Evolutionary conservation across 208 protist genomes (phyloP), one percentile per base, ranked within the genome.

Genomic region (Wallacemonas sp.): DNA sequence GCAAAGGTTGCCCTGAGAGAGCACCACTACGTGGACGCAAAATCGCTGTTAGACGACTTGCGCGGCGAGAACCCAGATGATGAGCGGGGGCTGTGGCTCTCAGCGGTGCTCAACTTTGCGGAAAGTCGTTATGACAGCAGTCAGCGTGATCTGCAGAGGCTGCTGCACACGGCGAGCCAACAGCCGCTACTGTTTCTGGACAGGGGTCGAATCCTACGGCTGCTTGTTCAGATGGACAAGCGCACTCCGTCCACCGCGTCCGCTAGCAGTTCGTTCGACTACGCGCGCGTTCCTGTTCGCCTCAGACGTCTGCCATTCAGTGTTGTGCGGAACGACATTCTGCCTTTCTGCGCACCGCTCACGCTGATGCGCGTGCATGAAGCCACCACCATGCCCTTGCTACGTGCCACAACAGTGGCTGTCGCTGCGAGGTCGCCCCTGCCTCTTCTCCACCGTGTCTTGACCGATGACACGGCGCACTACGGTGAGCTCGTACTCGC

Each of bases 291-390:
- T 29, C 6, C 41, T 8, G 4, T 57, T 8, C 6, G 63, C 8
- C 41, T 85, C 36, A 65, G 75, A 17, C 42, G 63, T 17, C 54
- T 87, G 39, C 69, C 73, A 1, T 87, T 87, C 46, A 17, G 41
- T 17, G 38, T 83, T n/a, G 13, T 87, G 30, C 15, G 55, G 10
- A 61, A 65, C 21, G 55, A 50, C 29, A 37, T 83, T 21, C 62
- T 87, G 1, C 68, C 71, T 26, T 83, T 73, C 48, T 81, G 68
- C 50, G 68, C 76, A 17, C 65, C 66, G 5, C 10, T 50, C 13
- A 36, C 63, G 5, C 66, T 83, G 1, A 63, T 68, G 44, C 48
- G 39, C 10, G 27, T 87, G n/a, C 67, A 77, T 38, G 55, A 66
- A 0, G 67, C 66, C 48, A 72, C 71, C 0, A 13, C 24, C 17